Evolutionary conservation across 768 basidiomycete genomes (phyloP).

Genomic region (Boletus patriciae): DNA sequence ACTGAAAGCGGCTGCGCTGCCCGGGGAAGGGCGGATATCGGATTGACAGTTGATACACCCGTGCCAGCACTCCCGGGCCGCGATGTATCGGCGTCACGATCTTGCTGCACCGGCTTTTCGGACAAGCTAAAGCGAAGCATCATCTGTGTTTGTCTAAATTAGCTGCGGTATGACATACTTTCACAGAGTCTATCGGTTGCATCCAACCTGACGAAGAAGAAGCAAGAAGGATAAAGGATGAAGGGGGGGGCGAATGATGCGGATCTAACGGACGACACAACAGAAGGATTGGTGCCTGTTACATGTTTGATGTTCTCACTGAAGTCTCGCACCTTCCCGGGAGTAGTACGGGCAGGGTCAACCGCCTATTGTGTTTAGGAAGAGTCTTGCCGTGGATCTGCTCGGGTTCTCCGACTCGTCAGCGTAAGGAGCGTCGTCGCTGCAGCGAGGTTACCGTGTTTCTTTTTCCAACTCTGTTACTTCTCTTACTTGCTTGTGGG

Average conservation of each 20-base stretch:
- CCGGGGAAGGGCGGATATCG: not conserved
- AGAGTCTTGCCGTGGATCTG: not conserved
- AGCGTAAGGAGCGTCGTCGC: not conserved
- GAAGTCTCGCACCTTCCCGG: slow-evolving; percentile 2
- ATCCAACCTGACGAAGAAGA: not conserved
- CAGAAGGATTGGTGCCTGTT: not conserved
- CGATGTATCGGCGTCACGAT: slow-evolving; percentile 1
- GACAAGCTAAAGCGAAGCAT: not conserved
- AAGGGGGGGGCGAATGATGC: not conserved
- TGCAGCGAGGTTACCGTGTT: not conserved
- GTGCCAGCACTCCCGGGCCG: not conserved
- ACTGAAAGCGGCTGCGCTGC: slow-evolving; percentile 6
- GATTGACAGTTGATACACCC: not conserved
- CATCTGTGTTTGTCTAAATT: slow-evolving; percentile 5
- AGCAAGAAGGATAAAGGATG: not conserved
- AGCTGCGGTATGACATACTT: not conserved
- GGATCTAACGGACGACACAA: not conserved
- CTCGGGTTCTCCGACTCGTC: not conserved
- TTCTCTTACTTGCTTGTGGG: not conserved
- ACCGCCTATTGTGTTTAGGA: not conserved
- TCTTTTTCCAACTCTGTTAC: not conserved
- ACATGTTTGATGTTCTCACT: slow-evolving; percentile 1
- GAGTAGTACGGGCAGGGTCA: not conserved
- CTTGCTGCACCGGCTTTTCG: not conserved
- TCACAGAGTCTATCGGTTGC: not conserved